Conservation (phyloP, 1,284 basidiomycete species). For the Leccinum cinnamomeum region DNA sequence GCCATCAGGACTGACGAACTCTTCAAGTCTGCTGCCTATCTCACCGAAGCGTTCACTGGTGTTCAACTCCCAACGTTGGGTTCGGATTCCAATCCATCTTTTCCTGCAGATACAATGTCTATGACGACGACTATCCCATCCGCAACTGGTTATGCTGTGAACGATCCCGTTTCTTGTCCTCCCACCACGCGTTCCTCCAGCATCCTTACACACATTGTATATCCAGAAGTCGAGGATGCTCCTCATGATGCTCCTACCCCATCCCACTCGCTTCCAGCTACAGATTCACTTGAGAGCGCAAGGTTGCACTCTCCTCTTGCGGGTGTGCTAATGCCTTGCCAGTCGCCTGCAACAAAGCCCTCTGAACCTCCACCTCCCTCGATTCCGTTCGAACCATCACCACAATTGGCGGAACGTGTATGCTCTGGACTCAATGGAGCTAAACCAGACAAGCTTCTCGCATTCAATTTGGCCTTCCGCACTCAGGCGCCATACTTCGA, state of each 20-base stretch:
- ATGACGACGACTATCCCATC: background rate
- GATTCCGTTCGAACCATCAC: background rate
- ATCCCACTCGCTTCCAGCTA: background rate
- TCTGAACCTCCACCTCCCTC: background rate
- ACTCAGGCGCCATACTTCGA: slow-evolving; percentile 48
- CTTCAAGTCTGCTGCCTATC: slow-evolving; percentile 66
- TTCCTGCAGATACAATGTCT: slow-evolving; percentile 13
- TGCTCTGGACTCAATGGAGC: background rate
- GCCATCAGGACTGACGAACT: slow-evolving; percentile 63
- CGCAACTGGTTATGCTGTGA: background rate
- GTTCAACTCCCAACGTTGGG: slow-evolving; percentile 30
- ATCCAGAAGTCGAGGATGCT: slow-evolving; percentile 9
- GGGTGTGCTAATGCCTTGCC: background rate
- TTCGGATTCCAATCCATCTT: slow-evolving; percentile 24
- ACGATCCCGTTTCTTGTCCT: slow-evolving; percentile 17
- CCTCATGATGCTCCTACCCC: background rate
- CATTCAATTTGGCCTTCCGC: slow-evolving; percentile 57
- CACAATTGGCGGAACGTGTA: background rate
- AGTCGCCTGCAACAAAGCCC: background rate
- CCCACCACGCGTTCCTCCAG: slow-evolving; percentile 24
- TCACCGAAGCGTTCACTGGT: slow-evolving; percentile 57
- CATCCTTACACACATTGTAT: slow-evolving; percentile 20
- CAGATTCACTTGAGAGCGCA: background rate
- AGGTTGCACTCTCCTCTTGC: background rate
- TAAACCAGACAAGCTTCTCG: slow-evolving; percentile 32